Percentiles rank a stretch among this genome's conserved stretches.
These are phyloP conservation scores for Micractinium sp. DNA, from an alignment of 139 green algal species.

Conservation along the genomic window DNA sequence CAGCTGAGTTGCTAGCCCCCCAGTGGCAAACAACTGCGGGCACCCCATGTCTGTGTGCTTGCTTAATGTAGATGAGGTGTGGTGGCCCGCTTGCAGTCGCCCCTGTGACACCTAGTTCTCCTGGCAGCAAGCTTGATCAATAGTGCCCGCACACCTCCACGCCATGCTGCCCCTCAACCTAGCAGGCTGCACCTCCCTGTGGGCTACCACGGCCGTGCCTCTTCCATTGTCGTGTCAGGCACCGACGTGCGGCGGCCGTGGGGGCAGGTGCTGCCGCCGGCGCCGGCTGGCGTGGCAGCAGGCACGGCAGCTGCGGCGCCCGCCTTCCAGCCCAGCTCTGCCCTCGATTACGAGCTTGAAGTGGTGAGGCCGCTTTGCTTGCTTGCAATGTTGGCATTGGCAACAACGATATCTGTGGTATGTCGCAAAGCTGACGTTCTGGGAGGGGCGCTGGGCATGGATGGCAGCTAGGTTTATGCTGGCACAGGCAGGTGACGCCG, in stretches of 20 bases:
- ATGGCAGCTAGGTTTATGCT: not conserved
- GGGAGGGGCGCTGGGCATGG: not conserved
- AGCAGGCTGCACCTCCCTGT: constrained; percentile 86
- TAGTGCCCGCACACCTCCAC: too few species aligned
- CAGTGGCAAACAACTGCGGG: too few species aligned
- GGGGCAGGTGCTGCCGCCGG: constrained; percentile 59
- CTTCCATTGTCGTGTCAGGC: constrained; percentile 89
- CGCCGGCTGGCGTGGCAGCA: constrained; percentile 17
- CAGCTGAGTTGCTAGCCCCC: too few species aligned
- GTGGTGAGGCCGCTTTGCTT: constrained; percentile 66
- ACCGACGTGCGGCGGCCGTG: constrained; percentile 71
- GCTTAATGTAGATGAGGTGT: not conserved
- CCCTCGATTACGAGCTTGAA: constrained; percentile 94
- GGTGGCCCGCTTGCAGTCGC: not conserved
- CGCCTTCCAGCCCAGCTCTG: constrained; percentile 50
- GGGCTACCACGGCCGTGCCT: constrained; percentile 91
- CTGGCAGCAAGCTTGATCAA: too few species aligned
- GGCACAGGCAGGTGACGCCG: not conserved
- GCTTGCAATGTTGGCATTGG: not conserved
- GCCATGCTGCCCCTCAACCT: too few species aligned
- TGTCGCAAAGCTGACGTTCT: not conserved
- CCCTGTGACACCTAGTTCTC: too few species aligned
- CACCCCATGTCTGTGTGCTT: too few species aligned
- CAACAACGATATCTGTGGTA: too few species aligned
- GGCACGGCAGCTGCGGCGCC: constrained; percentile 28